Conservation (phyloP, 2,329 filamentous ascomycete genomes). For the Penicillium sp. region DNA sequence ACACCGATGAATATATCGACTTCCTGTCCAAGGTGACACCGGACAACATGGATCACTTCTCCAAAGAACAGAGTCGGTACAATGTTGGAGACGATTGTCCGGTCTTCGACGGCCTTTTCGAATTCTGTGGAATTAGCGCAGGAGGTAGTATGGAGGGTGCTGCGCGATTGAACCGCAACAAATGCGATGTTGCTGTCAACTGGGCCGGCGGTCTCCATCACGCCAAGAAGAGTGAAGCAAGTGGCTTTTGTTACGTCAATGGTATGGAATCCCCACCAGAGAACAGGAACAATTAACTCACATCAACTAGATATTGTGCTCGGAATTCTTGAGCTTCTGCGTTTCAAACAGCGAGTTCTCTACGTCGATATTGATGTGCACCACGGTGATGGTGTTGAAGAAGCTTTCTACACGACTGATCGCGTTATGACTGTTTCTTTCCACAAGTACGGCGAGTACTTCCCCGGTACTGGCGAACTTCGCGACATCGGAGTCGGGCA, state of each 20-base stretch:
- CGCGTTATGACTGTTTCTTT: slow-evolving; percentile 73
- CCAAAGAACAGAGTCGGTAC: slow-evolving; percentile 83
- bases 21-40: slow-evolving; percentile 86
- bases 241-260: slow-evolving; percentile 98
- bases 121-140: slow-evolving; percentile 71
- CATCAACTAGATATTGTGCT: slow-evolving; percentile 61
- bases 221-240: slow-evolving; percentile 91
- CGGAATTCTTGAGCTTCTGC: slow-evolving; percentile 65
- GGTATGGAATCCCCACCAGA: slow-evolving; percentile 42
- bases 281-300: slow-evolving; percentile 13
- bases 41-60: slow-evolving; percentile 95
- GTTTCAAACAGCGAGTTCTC: slow-evolving; percentile 65
- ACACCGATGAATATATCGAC: slow-evolving; percentile 73
- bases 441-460: slow-evolving; percentile 74
- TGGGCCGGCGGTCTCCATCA: slow-evolving; percentile 98
- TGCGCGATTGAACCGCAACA: slow-evolving; percentile 66
- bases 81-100: slow-evolving; percentile 68
- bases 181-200: slow-evolving; percentile 70
- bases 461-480: slow-evolving; percentile 69
- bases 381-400: slow-evolving; percentile 69
- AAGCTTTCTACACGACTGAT: slow-evolving; percentile 71
- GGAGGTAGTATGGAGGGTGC: slow-evolving; percentile 72
- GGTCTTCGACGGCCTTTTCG: slow-evolving; percentile 70
- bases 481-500: slow-evolving; percentile 68
- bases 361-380: slow-evolving; percentile 71